Evolutionary conservation across 2,329 filamentous ascomycete genomes (phyloP).

Genomic region (Xylaria sp.): DNA sequence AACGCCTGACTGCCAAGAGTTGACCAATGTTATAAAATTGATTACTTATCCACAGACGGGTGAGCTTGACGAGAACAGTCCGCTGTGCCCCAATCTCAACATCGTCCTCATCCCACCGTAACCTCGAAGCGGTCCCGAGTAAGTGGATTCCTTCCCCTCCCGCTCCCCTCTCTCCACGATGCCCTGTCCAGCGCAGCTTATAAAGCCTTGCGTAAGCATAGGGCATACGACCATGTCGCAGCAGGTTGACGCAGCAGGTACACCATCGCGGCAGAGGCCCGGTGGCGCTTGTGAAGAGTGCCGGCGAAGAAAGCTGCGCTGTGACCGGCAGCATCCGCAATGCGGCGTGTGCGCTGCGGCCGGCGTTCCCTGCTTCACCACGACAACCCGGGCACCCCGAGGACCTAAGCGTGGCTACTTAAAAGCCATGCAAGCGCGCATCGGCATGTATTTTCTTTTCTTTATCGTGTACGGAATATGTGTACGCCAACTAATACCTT

Average conservation of each 20-base stretch:
- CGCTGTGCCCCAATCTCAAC: slow-evolving; percentile 8
- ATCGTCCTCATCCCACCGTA: slow-evolving; percentile 9
- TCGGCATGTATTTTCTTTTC: slow-evolving; percentile 6
- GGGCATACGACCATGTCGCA: slow-evolving; percentile 20
- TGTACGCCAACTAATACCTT: slow-evolving; percentile 9
- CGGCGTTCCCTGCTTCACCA: slow-evolving; percentile 20
- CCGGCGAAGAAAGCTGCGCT: slow-evolving; percentile 31
- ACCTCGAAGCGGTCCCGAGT: slow-evolving; percentile 19
- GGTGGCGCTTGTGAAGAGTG: slow-evolving; percentile 33
- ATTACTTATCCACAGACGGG: slow-evolving; percentile 19
- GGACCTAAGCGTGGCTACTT: slow-evolving; percentile 32
- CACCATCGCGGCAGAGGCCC: slow-evolving; percentile 27
- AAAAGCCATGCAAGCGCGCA: slow-evolving; percentile 27
- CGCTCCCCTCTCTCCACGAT: neutral
- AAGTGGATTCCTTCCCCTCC: slow-evolving; percentile 6
- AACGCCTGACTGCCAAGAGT: neutral
- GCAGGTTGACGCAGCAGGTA: slow-evolving; percentile 14
- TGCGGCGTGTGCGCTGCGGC: slow-evolving; percentile 23
- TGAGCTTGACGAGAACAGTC: slow-evolving; percentile 4
- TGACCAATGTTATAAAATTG: slow-evolving; percentile 16
- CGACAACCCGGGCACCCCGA: slow-evolving; percentile 20
- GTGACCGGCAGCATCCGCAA: slow-evolving; percentile 29
- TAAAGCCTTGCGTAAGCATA: slow-evolving; percentile 24
- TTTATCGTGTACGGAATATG: neutral
- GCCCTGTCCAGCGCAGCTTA: slow-evolving; percentile 26